phyloP scores from a whole-genome alignment of 108 stramenopile species.

The Asterionellopsis glacialis region DNA sequence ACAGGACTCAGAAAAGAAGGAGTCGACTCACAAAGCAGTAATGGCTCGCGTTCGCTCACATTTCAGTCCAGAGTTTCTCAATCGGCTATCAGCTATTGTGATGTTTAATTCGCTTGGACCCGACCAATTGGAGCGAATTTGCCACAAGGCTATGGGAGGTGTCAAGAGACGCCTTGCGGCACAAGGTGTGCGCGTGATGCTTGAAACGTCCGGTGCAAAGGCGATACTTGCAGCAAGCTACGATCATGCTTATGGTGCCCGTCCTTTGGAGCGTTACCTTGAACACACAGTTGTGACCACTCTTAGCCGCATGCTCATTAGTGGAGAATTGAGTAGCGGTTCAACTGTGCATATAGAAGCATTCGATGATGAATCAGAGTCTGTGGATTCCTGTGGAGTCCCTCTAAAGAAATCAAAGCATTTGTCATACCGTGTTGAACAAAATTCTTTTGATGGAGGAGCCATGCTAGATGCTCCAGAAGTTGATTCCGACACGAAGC shows the following conservation, averaged over 20 bases:
- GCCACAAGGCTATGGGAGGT: conserved; percentile 68
- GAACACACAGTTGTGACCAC: conserved; percentile 73
- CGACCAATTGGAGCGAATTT: conserved; percentile 80
- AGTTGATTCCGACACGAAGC: no score
- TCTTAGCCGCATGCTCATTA: conserved; percentile 79
- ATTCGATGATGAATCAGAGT: no score
- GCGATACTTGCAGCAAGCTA: conserved; percentile 75
- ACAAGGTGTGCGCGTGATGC: conserved; percentile 57
- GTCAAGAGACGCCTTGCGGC: conserved; percentile 58
- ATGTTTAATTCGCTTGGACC: conserved; percentile 84
- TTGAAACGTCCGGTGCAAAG: conserved; percentile 66
- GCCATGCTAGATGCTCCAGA: no score
- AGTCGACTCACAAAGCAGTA: conserved; percentile 48
- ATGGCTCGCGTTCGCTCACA: conserved; percentile 70
- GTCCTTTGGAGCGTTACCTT: conserved; percentile 80
- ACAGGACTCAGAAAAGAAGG: conserved; percentile 19
- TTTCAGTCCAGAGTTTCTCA: conserved; percentile 93
- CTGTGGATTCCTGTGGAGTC: no score
- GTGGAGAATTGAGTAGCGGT: conserved; percentile 62
- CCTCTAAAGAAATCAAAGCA: no score
- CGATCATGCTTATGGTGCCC: conserved; percentile 75
- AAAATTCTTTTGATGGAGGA: no score
- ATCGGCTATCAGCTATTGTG: conserved; percentile 91
- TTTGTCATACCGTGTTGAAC: no score
- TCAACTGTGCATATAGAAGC: conserved; percentile 75